These are phyloP conservation scores for Rossbeevera mucosa DNA, from an alignment of 768 basidiomycete genomes.

Conservation along the genomic window DNA sequence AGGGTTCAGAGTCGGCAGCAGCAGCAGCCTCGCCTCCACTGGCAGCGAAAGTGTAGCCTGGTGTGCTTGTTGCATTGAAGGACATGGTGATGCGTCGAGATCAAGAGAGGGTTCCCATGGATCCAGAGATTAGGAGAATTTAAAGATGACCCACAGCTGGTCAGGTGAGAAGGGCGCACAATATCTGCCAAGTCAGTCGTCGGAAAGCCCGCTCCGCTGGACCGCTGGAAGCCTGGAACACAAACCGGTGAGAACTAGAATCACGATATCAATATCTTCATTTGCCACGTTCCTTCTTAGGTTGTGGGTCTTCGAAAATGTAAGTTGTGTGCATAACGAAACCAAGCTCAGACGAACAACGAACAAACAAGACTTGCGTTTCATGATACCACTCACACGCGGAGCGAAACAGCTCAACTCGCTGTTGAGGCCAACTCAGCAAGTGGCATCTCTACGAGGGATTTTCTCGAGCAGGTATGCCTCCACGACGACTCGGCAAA, in stretches of 20 bases:
- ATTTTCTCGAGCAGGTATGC: conserved; percentile 4
- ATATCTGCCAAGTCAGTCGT: not conserved
- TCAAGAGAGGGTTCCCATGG: not conserved
- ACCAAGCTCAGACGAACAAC: not conserved
- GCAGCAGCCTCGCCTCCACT: conserved; percentile 1
- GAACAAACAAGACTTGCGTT: not conserved
- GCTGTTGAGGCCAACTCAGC: conserved; percentile 2
- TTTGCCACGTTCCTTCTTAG: not conserved
- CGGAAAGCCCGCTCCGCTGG: conserved; percentile 2
- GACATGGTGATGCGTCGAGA: not conserved
- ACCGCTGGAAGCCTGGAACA: not conserved
- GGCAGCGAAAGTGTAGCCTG: conserved; percentile 33
- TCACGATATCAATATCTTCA: not conserved
- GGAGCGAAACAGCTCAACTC: conserved; percentile 5
- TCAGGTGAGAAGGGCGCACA: not conserved
- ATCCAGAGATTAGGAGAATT: not conserved
- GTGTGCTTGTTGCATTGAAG: conserved; percentile 1
- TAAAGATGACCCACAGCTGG: not conserved
- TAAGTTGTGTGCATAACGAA: not conserved
- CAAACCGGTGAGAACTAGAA: not conserved
- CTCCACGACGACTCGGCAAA: conserved; percentile 14
- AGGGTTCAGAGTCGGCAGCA: conserved; percentile 6
- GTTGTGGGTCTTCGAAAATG: not conserved
- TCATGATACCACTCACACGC: conserved; percentile 6
- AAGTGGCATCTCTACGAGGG: not conserved